Conservation (phyloP, 768 basidiomycete species). For the Leccinum subgranulosum region DNA sequence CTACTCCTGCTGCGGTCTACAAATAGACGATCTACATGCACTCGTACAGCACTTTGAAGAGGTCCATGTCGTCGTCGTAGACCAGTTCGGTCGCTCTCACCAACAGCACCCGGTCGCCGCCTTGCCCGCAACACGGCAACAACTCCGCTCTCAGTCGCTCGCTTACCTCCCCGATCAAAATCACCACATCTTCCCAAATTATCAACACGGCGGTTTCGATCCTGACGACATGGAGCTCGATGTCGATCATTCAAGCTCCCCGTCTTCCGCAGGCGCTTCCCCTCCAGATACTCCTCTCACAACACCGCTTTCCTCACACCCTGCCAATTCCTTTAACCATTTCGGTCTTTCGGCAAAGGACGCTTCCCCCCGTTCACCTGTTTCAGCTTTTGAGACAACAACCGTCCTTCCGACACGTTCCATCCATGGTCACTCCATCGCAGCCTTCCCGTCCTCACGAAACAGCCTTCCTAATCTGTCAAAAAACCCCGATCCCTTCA, state of each 20-base stretch:
- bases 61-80: conserved; percentile 75
- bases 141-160: conserved; percentile 31
- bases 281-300: conserved; percentile 45
- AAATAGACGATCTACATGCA: conserved; percentile 72
- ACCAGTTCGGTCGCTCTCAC: conserved; percentile 39
- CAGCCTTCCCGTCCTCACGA: conserved; percentile 30
- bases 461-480: conserved; percentile 28
- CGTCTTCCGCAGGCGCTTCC: conserved; percentile 39
- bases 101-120: conserved; percentile 22
- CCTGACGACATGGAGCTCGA: conserved; percentile 84
- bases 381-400: conserved; percentile 51
- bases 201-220: conserved; percentile 50
- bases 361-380: conserved; percentile 30
- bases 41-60: conserved; percentile 93
- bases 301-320: conserved; percentile 38
- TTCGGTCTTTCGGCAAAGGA: conserved; percentile 30
- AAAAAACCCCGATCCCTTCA: conserved; percentile 55
- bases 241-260: conserved; percentile 53
- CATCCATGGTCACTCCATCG: conserved; percentile 37
- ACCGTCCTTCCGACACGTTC: conserved; percentile 50
- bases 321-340: conserved; percentile 30
- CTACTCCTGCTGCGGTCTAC: conserved; percentile 86
- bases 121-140: conserved; percentile 35
- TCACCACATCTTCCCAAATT: conserved; percentile 27
- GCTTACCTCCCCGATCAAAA: conserved; percentile 26